Base-by-base conservation (phyloP, 768 basidiomycete species). In the Tricholoma matsutake region DNA sequence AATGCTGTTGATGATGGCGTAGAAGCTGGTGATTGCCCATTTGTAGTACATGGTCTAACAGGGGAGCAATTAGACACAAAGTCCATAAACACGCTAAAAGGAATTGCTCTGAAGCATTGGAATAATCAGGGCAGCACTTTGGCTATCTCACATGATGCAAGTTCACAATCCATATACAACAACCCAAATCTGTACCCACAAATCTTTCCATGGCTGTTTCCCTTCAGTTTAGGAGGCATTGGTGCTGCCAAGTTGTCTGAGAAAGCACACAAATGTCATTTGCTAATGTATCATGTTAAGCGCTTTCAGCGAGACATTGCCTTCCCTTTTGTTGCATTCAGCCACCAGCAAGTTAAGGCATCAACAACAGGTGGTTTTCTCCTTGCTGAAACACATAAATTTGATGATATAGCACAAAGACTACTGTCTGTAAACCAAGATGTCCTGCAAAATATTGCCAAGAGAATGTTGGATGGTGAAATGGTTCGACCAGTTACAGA, bases 201-300 rank as follows among this genome's bases (percentile, higher is more conserved):
- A 14, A 37, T 37, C 37, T 37, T 43, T 43, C 41, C 41, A 43
- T 43, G 41, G 41, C 18, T 43, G 18, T 43, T 43, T 43, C 41
- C 41, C n/a, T 43, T 43, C 8, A n/a, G 41, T 18, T 43, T 43
- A 7, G 41, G 41, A 43, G 41, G 41, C 16, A 43, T 43, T 43
- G 41, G 41, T 43, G 18, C 41, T 18, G 13, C 37, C 37, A 37
- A 37, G 37, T 37, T 37, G 37, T 37, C 37, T 37, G 37, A 37
- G 37, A 37, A 37, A 37, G 37, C 11, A 5, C 72, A 74, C 52
- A 72, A 72, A 25, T 51, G 56, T 22, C 43, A 65, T 2, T 53
- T 73, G 1, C 58, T 79, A 1, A 67, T 73, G 71, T 77, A 77
- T 56, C 62, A 71, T 61, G 76, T 78, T 52, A 74, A 73, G 25